Percentiles rank a stretch among this genome's conserved stretches.
These are phyloP conservation scores for Tolypocladium nubicola DNA, from an alignment of 2,329 filamentous ascomycete species.

Conservation along the genomic window DNA sequence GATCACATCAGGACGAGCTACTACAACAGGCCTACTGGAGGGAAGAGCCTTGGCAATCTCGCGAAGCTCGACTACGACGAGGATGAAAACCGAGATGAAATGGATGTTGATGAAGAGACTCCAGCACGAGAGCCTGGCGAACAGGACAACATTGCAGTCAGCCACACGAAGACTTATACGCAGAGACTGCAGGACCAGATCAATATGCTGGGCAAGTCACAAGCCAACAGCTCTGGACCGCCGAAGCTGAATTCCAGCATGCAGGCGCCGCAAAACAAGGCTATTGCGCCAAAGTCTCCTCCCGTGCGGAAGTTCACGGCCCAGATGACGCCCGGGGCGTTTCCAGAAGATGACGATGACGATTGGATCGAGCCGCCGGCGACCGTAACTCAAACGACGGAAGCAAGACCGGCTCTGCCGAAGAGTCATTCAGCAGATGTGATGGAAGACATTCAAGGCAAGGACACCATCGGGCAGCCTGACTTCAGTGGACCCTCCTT, in stretches of 20 bases:
- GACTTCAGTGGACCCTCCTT: slow-evolving; percentile 15
- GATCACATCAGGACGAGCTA: slow-evolving; percentile 65
- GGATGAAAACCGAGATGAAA: slow-evolving; percentile 38
- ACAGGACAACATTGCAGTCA: slow-evolving; percentile 27
- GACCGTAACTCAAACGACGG: slow-evolving; percentile 12
- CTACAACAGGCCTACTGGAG: slow-evolving; percentile 61
- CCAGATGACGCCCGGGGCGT: slow-evolving; percentile 46
- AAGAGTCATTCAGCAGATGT: slow-evolving; percentile 54
- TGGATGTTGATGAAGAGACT: slow-evolving; percentile 37
- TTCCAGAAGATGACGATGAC: slow-evolving; percentile 46
- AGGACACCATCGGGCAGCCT: slow-evolving; percentile 34
- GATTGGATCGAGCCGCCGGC: slow-evolving; percentile 52
- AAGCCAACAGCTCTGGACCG: slow-evolving; percentile 33
- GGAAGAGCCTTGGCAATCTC: slow-evolving; percentile 54
- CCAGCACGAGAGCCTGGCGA: slow-evolving; percentile 25
- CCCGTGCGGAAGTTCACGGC: slow-evolving; percentile 15
- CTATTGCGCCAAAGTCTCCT: slow-evolving; percentile 15
- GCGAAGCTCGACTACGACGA: slow-evolving; percentile 31
- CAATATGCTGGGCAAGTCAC: slow-evolving; percentile 55
- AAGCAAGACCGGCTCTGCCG: slow-evolving; percentile 37
- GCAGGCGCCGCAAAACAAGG: slow-evolving; percentile 23
- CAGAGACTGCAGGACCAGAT: slow-evolving; percentile 90
- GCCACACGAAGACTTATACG: slow-evolving; percentile 82
- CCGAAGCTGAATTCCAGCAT: slow-evolving; percentile 32
- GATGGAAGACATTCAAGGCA: slow-evolving; percentile 45